Evolutionary conservation across 2,329 filamentous ascomycete species (phyloP).

Genomic region (Apiospora pterosperma): DNA sequence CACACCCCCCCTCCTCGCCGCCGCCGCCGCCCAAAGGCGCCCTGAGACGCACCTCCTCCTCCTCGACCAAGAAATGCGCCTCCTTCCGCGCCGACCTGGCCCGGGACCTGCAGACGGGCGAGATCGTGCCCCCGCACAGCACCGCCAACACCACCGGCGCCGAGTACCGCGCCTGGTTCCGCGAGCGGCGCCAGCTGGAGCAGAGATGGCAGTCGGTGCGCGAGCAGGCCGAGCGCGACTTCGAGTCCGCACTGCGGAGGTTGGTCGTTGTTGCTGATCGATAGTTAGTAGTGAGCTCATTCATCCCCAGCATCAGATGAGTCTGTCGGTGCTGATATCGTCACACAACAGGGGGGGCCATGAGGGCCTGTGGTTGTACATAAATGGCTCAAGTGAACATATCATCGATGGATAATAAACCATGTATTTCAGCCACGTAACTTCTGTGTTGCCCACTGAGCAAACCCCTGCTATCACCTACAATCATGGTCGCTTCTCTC

Average conservation of each 20-base stretch:
- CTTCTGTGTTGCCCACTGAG: not conserved
- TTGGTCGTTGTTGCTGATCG: not conserved
- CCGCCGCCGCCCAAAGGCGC: not conserved
- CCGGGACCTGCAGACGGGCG: conserved; percentile 7
- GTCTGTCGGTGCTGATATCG: not conserved
- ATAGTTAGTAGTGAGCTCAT: not conserved
- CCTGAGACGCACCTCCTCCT: not conserved
- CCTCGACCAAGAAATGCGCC: not conserved
- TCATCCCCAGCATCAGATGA: not conserved
- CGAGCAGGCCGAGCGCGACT: not conserved
- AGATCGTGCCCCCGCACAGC: conserved; percentile 15
- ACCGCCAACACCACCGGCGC: conserved; percentile 8
- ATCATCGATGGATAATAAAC: not conserved
- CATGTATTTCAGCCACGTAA: not conserved
- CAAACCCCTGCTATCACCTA: not conserved
- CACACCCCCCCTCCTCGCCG: not conserved
- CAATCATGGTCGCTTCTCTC: not conserved
- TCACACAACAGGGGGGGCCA: not conserved
- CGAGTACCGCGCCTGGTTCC: conserved; percentile 12
- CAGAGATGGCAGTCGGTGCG: not conserved
- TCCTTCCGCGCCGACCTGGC: not conserved
- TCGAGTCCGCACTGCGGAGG: not conserved
- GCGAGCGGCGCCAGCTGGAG: not conserved
- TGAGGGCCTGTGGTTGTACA: not conserved
- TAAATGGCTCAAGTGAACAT: not conserved